Evolutionary conservation across 2,329 filamentous ascomycete species (phyloP), one percentile per base, ranked within the genome.

Genomic region (Metarhizium humberi): DNA sequence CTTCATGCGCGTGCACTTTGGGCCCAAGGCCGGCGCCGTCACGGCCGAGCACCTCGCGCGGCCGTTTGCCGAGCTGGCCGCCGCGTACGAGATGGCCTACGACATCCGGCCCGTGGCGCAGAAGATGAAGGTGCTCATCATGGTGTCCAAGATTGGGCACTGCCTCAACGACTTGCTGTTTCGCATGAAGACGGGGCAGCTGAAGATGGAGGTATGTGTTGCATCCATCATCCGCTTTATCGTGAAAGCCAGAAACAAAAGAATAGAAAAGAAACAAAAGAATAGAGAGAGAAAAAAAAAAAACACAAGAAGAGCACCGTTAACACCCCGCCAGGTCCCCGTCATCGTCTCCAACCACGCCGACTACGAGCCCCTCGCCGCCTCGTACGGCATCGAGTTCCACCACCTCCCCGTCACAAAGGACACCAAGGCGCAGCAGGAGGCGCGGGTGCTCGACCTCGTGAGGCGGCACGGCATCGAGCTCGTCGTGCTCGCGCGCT

Each of bases 1-100:
- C 77, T 94, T 94, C 75, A 92, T 94, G 89, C 82, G 89, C 67
- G 87, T 92, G 63, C 88, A 92, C 71, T 92, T 92, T 64, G 86
- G 83, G 10, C 81, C 86, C 57, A 77, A 76, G 6, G 69, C 76
- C 42, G 71, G 75, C 38, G 8, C 38, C 11, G 11, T 5, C 56
- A 77, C 72, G 58, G 80, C 75, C 51, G 75, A 75, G 20, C 71
- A 79, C 59, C 74, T 90, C 50, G 69, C 66, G 7, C 69, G 67
- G 55, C 78, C 81, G 6, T 85, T 92, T 63, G 71, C 75, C 32
- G 71, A 76, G 46, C 81, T 90, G 53, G 86, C 86, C 3, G 63
- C 73, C 52, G 76, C 84, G 30, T 81, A 90, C 72, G 66, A 76
- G 56, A 87, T 90, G 84, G 76, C 83, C 63, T 90, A 87, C 73